A percentile compares a stretch with the other conserved stretches of the same genome.
Conservation (phyloP, 257 asterid genomes). For the Solanum sparsipilum region DNA sequence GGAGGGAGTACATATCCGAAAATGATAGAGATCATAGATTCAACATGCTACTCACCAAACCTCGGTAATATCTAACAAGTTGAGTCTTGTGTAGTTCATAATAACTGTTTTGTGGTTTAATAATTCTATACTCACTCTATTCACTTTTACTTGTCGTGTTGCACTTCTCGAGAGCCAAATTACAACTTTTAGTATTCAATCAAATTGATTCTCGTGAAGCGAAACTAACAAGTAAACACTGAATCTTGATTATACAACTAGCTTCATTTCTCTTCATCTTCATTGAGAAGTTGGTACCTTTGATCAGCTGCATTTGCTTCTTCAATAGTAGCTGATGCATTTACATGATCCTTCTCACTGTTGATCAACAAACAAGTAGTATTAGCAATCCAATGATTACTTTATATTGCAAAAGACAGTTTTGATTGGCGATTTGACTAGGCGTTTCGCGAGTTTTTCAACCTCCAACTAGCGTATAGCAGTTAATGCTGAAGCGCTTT, state of each 20-base stretch:
- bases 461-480: too few species aligned
- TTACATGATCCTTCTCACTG: constrained; percentile 25
- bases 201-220: background rate
- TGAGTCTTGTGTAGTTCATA: background rate
- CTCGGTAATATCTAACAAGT: background rate
- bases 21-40: background rate
- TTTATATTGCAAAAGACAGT: background rate
- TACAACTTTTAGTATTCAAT: background rate
- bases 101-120: background rate
- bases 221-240: background rate
- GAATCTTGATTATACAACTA: background rate
- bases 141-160: background rate
- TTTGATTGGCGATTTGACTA: background rate
- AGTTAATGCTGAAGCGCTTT: too few species aligned
- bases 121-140: background rate
- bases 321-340: constrained; percentile 2
- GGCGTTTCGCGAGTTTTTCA: background rate
- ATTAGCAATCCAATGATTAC: background rate
- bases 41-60: background rate
- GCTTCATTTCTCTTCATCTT: constrained; percentile 19
- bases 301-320: constrained; percentile 7
- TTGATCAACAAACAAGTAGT: background rate
- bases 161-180: background rate
- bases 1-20: background rate
- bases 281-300: constrained; percentile 26